Conservation (phyloP, 345 rosid species). For the Pelargonium nanum region DNA sequence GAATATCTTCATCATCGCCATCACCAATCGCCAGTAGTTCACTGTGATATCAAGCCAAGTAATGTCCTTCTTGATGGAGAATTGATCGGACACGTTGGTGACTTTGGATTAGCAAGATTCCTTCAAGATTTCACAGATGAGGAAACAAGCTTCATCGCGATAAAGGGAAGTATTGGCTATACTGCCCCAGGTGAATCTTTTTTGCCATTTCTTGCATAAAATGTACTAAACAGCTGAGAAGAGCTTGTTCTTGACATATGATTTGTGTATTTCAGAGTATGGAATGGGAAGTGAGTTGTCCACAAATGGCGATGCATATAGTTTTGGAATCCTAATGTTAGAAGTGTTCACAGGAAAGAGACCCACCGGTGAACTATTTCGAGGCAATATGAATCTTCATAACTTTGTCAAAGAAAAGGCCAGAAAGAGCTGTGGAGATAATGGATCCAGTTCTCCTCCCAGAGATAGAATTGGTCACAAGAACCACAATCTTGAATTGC, state of each 20-base stretch:
- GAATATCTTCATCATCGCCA: conserved; percentile 7
- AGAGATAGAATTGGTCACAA: too few species aligned
- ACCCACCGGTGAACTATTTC: conserved; percentile 6
- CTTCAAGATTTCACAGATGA: not conserved
- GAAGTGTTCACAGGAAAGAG: conserved; percentile 11
- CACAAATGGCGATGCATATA: not conserved
- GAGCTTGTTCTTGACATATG: not conserved
- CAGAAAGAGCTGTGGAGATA: not conserved
- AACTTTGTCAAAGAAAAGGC: not conserved
- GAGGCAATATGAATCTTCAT: conserved; percentile 5
- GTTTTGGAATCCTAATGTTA: conserved; percentile 7
- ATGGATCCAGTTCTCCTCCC: too few species aligned
- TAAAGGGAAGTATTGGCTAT: conserved; percentile 9
- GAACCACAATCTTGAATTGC: too few species aligned
- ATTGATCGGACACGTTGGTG: conserved; percentile 13
- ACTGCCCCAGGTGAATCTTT: conserved; percentile 8
- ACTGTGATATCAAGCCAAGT: conserved; percentile 11
- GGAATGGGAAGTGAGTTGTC: conserved; percentile 8
- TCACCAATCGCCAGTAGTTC: not conserved
- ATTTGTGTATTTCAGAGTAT: conserved; percentile 6
- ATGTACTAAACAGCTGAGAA: not conserved
- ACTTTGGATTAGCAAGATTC: conserved; percentile 11
- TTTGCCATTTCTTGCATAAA: not conserved
- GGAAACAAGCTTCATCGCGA: conserved; percentile 3
- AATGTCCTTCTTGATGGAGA: conserved; percentile 12